Base-by-base conservation (phyloP, 2,329 filamentous ascomycete species). In the Ceratocystis albifundus region DNA sequence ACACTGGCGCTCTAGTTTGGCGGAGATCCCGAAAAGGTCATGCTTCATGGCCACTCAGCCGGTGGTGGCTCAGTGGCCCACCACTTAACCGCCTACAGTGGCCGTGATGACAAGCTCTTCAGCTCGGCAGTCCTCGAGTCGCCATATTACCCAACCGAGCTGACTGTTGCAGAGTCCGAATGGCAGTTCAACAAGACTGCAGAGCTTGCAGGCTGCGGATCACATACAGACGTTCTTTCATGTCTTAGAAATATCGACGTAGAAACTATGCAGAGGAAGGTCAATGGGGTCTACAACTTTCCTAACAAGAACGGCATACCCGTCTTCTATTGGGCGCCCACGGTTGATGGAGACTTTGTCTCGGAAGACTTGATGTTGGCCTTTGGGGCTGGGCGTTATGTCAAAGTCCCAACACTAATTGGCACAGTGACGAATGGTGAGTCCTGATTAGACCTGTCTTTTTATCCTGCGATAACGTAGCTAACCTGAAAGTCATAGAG, bases 311-410 rank as follows among this genome's bases (percentile, higher is more conserved):
- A 70, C 2, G 70, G 68, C 7, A 66, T 69, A 1, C 75, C 80
- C 0, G 71, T 76, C 0, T 82, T 81, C 70, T 81, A 80, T 73
- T 83, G 78, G 78, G 76, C 78, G 2, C 80, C 80, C 0, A 79
- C 77, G 62, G 72, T 81, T 4, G 80, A 83, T 66, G 80, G 78
- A 6, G 75, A 76, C 4, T 70, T 82, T 8, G 70, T 82, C 12
- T 71, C 69, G 3, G 78, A 80, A 66, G 72, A 76, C 8, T 76
- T 79, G 1, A 78, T 77, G 50, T 69, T 65, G 3, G 71, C 80
- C 66, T 79, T 78, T 53, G 71, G 73, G 5, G 69, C 71, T 1
- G 77, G 78, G 0, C 70, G 72, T 5, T 80, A 79, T 66, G 67
- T 78, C 66, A 72, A 74, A 36, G 77, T 82, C 30, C 80, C 80